Conservation (phyloP, 1,284 basidiomycete genomes). For the Amylostereum chailletii region DNA sequence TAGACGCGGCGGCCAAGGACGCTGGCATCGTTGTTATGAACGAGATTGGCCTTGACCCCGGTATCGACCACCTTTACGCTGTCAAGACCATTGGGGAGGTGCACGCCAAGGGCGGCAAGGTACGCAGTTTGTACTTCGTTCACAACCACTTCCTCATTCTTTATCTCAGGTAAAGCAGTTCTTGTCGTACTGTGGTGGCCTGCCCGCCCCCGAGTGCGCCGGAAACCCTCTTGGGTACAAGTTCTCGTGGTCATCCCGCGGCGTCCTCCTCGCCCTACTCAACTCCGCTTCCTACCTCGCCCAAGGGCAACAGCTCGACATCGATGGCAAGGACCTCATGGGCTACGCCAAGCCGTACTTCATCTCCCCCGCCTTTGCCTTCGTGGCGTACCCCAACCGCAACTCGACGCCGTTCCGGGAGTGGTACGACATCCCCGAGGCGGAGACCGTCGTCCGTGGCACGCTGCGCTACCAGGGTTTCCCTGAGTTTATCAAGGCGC, state of each 20-base stretch:
- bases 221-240: constrained; percentile 98
- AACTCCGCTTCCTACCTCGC: constrained; percentile 86
- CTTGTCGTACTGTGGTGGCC: constrained; percentile 94
- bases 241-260: constrained; percentile 98
- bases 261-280: constrained; percentile 90
- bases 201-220: constrained; percentile 85
- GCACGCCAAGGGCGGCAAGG: constrained; percentile 91
- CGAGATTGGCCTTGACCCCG: constrained; percentile 96
- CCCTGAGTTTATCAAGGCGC: constrained; percentile 90
- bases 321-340: constrained; percentile 78
- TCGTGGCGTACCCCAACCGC: constrained; percentile 97
- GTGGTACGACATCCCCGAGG: constrained; percentile 89
- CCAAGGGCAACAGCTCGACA: constrained; percentile 53
- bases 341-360: constrained; percentile 85
- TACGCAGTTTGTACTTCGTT: constrained; percentile 19
- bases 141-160: not conserved
- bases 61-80: constrained; percentile 93
- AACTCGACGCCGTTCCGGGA: constrained; percentile 86
- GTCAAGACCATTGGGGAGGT: constrained; percentile 96
- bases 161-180: constrained; percentile 76
- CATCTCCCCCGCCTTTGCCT: constrained; percentile 92
- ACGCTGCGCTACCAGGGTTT: constrained; percentile 97
- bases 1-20: constrained; percentile 77
- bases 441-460: constrained; percentile 87
- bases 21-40: constrained; percentile 96